A percentile compares a stretch with the other conserved stretches of the same genome.
phyloP scores from a whole-genome alignment of 108 stramenopile genomes.

The Thalassiosira profunda region DNA sequence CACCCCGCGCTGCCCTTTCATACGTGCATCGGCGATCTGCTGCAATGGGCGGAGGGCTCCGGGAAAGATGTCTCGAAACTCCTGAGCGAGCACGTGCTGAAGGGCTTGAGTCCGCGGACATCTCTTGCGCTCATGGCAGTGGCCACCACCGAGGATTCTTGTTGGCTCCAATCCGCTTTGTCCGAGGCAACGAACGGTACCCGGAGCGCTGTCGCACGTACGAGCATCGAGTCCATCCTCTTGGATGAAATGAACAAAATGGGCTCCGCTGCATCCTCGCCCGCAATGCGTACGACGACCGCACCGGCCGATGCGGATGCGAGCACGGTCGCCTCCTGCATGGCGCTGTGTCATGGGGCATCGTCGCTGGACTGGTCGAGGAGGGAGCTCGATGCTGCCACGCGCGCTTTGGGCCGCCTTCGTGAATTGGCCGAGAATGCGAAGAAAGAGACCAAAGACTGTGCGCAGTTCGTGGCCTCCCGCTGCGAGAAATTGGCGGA shows the following conservation, averaged over 20 bases:
- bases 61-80: constrained; percentile 17
- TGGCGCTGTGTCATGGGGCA: not conserved
- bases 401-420: not conserved
- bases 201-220: not conserved
- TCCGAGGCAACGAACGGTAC: not conserved
- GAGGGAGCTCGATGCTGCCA: not conserved
- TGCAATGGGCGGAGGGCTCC: not conserved
- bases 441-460: not conserved
- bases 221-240: constrained; percentile 20
- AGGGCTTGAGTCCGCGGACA: not conserved
- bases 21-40: constrained; percentile 27
- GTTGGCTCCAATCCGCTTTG: constrained; percentile 21
- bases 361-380: constrained; percentile 4
- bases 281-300: too few species aligned
- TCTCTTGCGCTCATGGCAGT: constrained; percentile 5
- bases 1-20: constrained; percentile 31
- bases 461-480: not conserved
- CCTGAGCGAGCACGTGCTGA: constrained; percentile 17
- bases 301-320: not conserved
- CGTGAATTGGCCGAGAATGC: not conserved
- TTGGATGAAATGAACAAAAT: constrained; percentile 10
- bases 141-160: constrained; percentile 5
- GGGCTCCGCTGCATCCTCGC: too few species aligned
- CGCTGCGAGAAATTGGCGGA: not conserved
- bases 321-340: constrained; percentile 1